Evolutionary conservation across 768 basidiomycete species (phyloP), one percentile per base, ranked within the genome.

Genomic region (Amanita pallidorosea): DNA sequence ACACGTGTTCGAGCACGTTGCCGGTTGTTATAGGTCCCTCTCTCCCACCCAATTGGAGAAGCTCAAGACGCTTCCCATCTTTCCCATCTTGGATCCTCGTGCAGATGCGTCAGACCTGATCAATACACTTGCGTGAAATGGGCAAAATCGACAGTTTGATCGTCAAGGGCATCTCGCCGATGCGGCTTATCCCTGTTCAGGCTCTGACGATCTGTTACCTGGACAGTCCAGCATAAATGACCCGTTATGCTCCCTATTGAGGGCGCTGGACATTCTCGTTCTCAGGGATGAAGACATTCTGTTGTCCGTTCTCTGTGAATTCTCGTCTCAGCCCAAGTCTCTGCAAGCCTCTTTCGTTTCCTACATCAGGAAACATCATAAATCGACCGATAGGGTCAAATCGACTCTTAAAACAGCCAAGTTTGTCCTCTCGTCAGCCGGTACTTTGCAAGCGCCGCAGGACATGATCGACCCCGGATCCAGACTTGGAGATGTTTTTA

Each of bases 351-450:
- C 58, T 3, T 58, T 65, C n/a, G 52, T 71, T 5, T 53, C 55
- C 0, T 61, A 63, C 36, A 63, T 71, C 49, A 53, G 56, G n/a
- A 49, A 8, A 31, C 7, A 29, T 15, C 8, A 55, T 0, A 54
- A 61, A 31, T 54, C 37, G 6, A 48, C 69, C 5, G 62, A 59
- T 1, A 54, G 41, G 6, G 34, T 69, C 3, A 22, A 63, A 5
- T 52, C 64, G 1, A 47, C 35, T 1, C 55, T 75, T 5, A 54
- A 55, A 2, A 48, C 47, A 13, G 58, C 52, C 1, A 29, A 47
- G 1, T 73, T 74, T 36, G 61, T 73, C 7, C 47, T 45, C 0
- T 58, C 56, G 6, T 23, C 54, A 5, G 58, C 57, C 47, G 65
- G 61, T 2, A 40, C 47, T 6, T 47, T 25, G 15, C 55, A 45